Evolutionary conservation across 306 rosid genomes (phyloP).

Genomic region (Hippophae gyantsensis): DNA sequence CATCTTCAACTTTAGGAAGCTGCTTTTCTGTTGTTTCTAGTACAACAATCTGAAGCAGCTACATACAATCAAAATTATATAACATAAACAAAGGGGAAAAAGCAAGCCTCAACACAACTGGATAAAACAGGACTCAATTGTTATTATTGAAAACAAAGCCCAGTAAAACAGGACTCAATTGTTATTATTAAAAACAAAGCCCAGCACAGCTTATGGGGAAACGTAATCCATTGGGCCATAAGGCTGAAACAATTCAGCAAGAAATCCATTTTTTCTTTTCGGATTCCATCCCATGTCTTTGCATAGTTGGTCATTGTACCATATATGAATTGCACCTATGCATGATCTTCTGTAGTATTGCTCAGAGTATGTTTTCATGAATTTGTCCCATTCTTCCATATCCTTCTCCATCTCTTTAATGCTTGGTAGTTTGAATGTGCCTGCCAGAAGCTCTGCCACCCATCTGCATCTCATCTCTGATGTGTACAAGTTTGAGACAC

Average conservation of each 20-base stretch:
- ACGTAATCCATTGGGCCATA: slow-evolving; percentile 55
- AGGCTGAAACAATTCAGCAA: slow-evolving; percentile 50
- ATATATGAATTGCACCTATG: slow-evolving; percentile 36
- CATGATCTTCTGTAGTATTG: slow-evolving; percentile 38
- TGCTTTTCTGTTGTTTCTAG: no score
- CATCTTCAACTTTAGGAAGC: no score
- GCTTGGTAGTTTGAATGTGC: slow-evolving; percentile 43
- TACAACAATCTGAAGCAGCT: no score
- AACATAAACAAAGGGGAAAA: not conserved
- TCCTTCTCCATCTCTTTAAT: slow-evolving; percentile 55
- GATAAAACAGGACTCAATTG: not conserved
- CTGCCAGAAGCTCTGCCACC: slow-evolving; percentile 50
- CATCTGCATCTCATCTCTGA: slow-evolving; percentile 63
- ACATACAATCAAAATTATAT: no score
- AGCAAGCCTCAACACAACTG: not conserved
- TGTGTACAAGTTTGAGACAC: slow-evolving; percentile 38
- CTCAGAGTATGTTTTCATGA: slow-evolving; percentile 26
- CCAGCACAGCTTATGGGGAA: slow-evolving; percentile 3
- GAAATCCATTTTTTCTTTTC: slow-evolving; percentile 44
- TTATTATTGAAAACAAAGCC: not conserved
- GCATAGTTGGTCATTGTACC: slow-evolving; percentile 55
- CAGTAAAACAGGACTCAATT: not conserved
- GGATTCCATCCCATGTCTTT: slow-evolving; percentile 68
- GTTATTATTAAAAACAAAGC: not conserved
- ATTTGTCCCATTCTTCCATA: slow-evolving; percentile 30